Base-by-base conservation (phyloP, 1,139 yeast species). In the Pneumocystis canis region DNA sequence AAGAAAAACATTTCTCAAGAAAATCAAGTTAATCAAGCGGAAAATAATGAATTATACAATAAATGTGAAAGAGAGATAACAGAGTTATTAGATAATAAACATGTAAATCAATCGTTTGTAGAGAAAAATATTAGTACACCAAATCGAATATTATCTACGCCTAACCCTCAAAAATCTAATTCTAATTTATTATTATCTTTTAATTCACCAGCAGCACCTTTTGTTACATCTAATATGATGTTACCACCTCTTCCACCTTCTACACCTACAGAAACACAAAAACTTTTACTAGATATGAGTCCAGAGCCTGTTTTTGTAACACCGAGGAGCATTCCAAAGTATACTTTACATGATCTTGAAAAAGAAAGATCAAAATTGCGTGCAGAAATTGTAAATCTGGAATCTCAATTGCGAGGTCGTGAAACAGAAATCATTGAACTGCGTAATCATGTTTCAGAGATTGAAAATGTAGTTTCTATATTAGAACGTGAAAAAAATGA, bases 191-290 rank as follows among this genome's bases (percentile, higher is more conserved):
- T 47, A 25, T 47, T 47, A 25, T 47, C 54, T 25, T 47, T 47
- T 25, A 47, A 47, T 47, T 25, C 54, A 2, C 54, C 54, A 11
- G 5, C 20, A 40, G n/a, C 30, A 47, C n/a, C 54, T 47, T 25
- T 40, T 40, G 20, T 25, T 41, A 41, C 30, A 4, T 47, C 54
- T n/a, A 25, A 14, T 25, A 47, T 25, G 54, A 25, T 25, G 30
- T 47, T 47, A 47, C 54, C 54, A 25, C 54, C 54, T 25, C 54
- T 47, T 47, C 54, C 54, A n/a, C 54, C 54, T 11, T 47, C 54
- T 47, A 47, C 54, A 2, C 54, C 54, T 25, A 47, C 54, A 9
- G 54, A 47, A 25, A 20, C 31, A 2, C 54, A 47, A 11, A 47
- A 47, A 47, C 54, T 47, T 47, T 47, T 47, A 47, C 25, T 47